Base-by-base conservation (phyloP, 176 grass and related monocot species). In the Lolium multiflorum region DNA sequence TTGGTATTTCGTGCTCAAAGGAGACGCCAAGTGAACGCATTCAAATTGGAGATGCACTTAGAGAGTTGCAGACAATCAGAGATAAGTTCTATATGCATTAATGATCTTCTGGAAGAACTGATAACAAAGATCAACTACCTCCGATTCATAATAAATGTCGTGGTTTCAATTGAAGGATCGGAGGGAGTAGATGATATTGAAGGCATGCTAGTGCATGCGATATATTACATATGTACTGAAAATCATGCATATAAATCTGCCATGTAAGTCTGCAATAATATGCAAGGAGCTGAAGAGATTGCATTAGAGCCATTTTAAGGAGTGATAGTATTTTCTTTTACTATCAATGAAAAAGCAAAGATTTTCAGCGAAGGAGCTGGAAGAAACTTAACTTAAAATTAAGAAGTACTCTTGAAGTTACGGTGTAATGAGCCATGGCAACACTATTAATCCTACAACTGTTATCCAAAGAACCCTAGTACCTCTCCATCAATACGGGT, bases 11-110 rank as follows among this genome's bases (percentile, higher is more conserved):
- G 0, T 78, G 83, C 47, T 85, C 83, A 18, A 44, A 20, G n/a
- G 73, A 85, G 6, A 6, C 25, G 0, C 73, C 83, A 77, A 14
- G 20, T 9, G 73, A 85, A 2, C 46, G 48, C 4, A 54, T 44
- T 37, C 26, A 85, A 14, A 85, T 85, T 14, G 13, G 47, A 85
- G 73, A 85, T 55, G 83, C 74, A 56, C 18, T 85, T 47, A 85
- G 76, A 56, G 83, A 85, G 17, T 78, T 85, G 48, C 31, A 55
- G 48, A 18, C 17, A 54, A 68, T 50, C n/a, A 85, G 74, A 65
- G 83, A 84, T 17, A 84, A 77, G 13, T 52, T 85, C 7, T n/a
- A 7, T 49, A 3, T 13, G 1, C 72, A 75, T 28, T 28, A 75
- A 12, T 31, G 47, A 75, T 28, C 22, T 74, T 14, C 44, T 75